Evolutionary conservation across 768 basidiomycete species (phyloP).

Genomic region (Xerocomus potaroensis): DNA sequence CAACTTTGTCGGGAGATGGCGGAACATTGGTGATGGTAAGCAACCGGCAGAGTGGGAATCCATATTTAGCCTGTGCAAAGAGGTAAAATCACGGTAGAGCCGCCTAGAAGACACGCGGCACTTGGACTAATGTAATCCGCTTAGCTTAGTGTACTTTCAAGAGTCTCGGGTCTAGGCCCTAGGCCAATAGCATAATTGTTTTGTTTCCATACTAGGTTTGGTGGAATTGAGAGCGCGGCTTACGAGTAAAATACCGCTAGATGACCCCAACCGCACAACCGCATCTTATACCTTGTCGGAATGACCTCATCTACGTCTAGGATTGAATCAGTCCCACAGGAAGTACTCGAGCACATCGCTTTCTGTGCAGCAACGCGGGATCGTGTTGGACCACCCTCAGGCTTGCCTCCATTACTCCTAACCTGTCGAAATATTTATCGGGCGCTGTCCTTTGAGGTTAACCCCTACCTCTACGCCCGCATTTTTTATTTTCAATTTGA

Average conservation of each 20-base stretch:
- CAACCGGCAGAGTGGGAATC: conserved; percentile 45
- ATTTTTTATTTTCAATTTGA: conserved; percentile 73
- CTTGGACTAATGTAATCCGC: neutral
- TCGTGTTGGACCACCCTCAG: conserved; percentile 58
- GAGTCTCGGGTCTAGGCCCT: too few relatives aligned
- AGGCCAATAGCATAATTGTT: too few relatives aligned
- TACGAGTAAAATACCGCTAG: too few relatives aligned
- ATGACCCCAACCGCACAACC: neutral
- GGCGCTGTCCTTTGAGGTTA: conserved; percentile 46
- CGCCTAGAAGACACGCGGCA: neutral
- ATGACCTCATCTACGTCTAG: conserved; percentile 16
- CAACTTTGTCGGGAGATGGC: conserved; percentile 50
- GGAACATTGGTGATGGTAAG: conserved; percentile 30
- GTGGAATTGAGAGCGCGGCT: neutral
- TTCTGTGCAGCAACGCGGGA: conserved; percentile 52
- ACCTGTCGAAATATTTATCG: conserved; percentile 46
- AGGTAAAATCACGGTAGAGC: conserved; percentile 19
- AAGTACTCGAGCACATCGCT: conserved; percentile 77
- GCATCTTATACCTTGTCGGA: neutral
- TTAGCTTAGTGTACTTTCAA: neutral
- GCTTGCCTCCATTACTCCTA: conserved; percentile 51
- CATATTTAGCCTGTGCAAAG: conserved; percentile 48
- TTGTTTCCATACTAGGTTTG: conserved; percentile 2
- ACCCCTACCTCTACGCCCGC: conserved; percentile 68
- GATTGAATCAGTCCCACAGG: conserved; percentile 59